phyloP scores from a whole-genome alignment of 2,329 filamentous ascomycete species.

The Aspergillus pseudonomiae region DNA sequence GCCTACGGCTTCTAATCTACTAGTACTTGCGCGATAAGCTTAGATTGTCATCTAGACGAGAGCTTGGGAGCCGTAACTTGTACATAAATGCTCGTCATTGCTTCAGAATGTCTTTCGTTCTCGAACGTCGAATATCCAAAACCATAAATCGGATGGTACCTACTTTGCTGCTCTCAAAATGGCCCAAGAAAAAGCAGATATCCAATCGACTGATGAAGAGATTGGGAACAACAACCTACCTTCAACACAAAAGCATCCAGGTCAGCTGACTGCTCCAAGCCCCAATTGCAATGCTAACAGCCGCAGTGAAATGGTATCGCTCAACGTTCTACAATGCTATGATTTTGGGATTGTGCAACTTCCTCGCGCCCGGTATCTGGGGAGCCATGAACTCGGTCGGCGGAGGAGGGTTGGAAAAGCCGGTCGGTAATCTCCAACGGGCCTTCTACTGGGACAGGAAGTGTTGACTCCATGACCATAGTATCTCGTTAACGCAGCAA shows the following conservation, averaged over 20 bases:
- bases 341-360: slow-evolving; percentile 71
- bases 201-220: slow-evolving; percentile 23
- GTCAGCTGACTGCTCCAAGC: neutral
- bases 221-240: slow-evolving; percentile 6
- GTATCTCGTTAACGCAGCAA: slow-evolving; percentile 70
- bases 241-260: slow-evolving; percentile 11
- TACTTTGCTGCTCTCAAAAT: slow-evolving; percentile 9
- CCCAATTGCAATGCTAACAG: neutral
- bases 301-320: slow-evolving; percentile 66
- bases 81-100: neutral
- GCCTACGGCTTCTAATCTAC: neutral
- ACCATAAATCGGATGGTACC: neutral
- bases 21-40: neutral
- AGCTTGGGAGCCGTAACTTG: neutral
- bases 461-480: neutral
- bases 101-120: neutral
- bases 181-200: slow-evolving; percentile 21
- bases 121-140: neutral
- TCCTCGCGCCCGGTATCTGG: slow-evolving; percentile 73
- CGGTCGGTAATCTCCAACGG: slow-evolving; percentile 30
- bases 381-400: slow-evolving; percentile 73
- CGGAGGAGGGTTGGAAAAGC: slow-evolving; percentile 67
- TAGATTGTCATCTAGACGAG: neutral
- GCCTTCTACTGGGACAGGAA: neutral
- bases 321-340: slow-evolving; percentile 74